Evolutionary conservation across 2,329 filamentous ascomycete genomes (phyloP).

Genomic region (Sclerotinia borealis): DNA sequence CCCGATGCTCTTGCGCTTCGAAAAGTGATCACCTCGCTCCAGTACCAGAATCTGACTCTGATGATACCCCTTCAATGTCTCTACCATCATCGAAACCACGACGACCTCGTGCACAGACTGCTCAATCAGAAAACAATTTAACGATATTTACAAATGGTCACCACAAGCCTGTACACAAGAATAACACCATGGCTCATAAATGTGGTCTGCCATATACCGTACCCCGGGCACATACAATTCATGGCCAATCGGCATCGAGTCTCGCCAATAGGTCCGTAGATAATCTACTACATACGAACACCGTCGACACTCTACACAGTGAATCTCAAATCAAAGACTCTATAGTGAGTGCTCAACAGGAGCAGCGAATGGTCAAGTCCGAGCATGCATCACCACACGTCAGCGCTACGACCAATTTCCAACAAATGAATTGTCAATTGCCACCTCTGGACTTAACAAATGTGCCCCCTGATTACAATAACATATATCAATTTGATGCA

Average conservation of each 20-base stretch:
- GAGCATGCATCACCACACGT: slow-evolving; percentile 56
- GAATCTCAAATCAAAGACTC: slow-evolving; percentile 35
- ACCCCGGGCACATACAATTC: slow-evolving; percentile 51
- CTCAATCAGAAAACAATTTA: slow-evolving; percentile 52
- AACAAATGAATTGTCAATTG: slow-evolving; percentile 45
- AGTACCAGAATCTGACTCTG: slow-evolving; percentile 58
- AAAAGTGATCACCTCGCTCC: slow-evolving; percentile 60
- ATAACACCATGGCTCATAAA: slow-evolving; percentile 55
- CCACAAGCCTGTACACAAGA: slow-evolving; percentile 57
- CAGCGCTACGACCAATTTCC: slow-evolving; percentile 41
- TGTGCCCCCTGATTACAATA: slow-evolving; percentile 42
- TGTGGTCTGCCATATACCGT: slow-evolving; percentile 54
- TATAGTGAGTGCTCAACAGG: slow-evolving; percentile 34
- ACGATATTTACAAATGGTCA: slow-evolving; percentile 59
- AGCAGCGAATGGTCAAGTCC: slow-evolving; percentile 50
- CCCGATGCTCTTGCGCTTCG: slow-evolving; percentile 56
- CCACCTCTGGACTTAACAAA: slow-evolving; percentile 54
- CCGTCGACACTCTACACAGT: slow-evolving; percentile 36
- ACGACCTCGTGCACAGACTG: slow-evolving; percentile 54
- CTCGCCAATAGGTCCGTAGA: slow-evolving; percentile 43
- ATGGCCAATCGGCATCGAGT: slow-evolving; percentile 43
- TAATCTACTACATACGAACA: slow-evolving; percentile 37
- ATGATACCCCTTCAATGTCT: slow-evolving; percentile 42
- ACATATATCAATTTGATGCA: slow-evolving; percentile 42
- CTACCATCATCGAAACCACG: slow-evolving; percentile 35